Base-by-base conservation (phyloP, 106 monocot genomes). In the Posidonia australis region DNA sequence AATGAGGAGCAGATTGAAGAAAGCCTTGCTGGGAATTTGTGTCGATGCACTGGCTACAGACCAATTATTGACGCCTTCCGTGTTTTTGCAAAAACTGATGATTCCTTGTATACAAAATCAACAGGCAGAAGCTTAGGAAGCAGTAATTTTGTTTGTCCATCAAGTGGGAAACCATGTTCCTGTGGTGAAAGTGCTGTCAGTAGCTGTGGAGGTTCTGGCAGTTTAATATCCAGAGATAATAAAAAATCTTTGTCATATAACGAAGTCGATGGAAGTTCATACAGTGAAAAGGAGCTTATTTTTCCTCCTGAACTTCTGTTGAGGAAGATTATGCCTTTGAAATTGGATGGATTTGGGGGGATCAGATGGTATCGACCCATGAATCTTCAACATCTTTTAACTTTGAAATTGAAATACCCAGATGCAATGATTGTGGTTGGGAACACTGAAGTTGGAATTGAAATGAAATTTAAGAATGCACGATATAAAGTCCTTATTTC, bases 1-100 rank as follows among this genome's bases (percentile, higher is more conserved):
- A 83, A 58, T 71, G 78, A 85, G 72, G 98, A 79, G 52, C 76
- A 98, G 56, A 98, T 98, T 54, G 98, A 98, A 69, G 98, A 87
- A 74, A 72, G 68, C 65, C 91, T 98, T 73, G 74, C 83, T 71
- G 98, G 98, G 64, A 98, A 98, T 81, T 77, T 98, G 52, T 98
- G 98, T 72, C 90, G 91, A 11, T 98, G 98, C 67, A 98, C 98
- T 49, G 98, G 98, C 13, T 98, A 98, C 63, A 78, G 98, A 69
- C 85, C 98, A 45, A 98, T 98, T 65, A 58, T 98, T 60, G 98
- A 98, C 58, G 84, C 91, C 25, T 98, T 98, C 57, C 98, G 98
- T 68, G 67, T 81, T 70, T 98, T 98, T 78, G 80, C 98, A 0
- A 98, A 91, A 72, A 83, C 79, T 49, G 87, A 98, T 63, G 70